phyloP scores from a whole-genome alignment of 139 green algal species.

The Chlorella vulgaris region DNA sequence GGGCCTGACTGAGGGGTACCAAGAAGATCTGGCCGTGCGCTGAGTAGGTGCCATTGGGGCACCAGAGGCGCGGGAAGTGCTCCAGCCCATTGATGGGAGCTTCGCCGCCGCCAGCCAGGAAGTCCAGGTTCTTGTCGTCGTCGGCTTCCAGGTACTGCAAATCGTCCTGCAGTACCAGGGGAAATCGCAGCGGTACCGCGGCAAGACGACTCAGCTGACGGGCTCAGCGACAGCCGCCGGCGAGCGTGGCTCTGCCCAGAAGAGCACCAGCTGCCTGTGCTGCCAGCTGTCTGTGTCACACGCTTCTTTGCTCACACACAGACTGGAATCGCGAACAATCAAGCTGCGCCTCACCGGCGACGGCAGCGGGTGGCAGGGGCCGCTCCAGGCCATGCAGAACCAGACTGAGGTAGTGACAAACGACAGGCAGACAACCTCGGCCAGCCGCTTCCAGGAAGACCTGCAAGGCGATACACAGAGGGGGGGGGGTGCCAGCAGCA shows the following conservation, averaged over 20 bases:
- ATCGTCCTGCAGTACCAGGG: slow-evolving; percentile 18
- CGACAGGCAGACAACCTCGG: slow-evolving; percentile 61
- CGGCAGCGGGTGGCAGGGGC: slow-evolving; percentile 56
- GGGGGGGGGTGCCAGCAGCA: background rate
- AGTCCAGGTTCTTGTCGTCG: slow-evolving; percentile 42
- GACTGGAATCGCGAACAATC: too few relatives aligned
- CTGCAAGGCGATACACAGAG: slow-evolving; percentile 12
- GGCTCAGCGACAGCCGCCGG: too few relatives aligned
- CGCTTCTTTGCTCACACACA: too few relatives aligned
- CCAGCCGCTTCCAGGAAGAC: slow-evolving; percentile 37
- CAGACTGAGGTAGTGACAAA: slow-evolving; percentile 58
- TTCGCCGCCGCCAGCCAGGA: slow-evolving; percentile 29
- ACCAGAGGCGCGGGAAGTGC: slow-evolving; percentile 73
- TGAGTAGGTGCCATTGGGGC: slow-evolving; percentile 47
- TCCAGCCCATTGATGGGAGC: background rate
- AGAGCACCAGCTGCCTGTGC: too few relatives aligned
- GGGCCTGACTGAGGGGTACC: slow-evolving; percentile 62
- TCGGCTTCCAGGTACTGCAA: slow-evolving; percentile 44
- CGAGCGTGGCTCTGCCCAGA: too few relatives aligned
- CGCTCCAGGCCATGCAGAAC: slow-evolving; percentile 53
- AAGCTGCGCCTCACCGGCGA: slow-evolving; percentile 5
- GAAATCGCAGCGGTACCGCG: too few relatives aligned
- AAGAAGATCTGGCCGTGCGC: slow-evolving; percentile 74
- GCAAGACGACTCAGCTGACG: too few relatives aligned
- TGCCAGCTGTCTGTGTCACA: too few relatives aligned